Base-by-base conservation (phyloP, 345 rosid species). In the Pugionium dolabratum region DNA sequence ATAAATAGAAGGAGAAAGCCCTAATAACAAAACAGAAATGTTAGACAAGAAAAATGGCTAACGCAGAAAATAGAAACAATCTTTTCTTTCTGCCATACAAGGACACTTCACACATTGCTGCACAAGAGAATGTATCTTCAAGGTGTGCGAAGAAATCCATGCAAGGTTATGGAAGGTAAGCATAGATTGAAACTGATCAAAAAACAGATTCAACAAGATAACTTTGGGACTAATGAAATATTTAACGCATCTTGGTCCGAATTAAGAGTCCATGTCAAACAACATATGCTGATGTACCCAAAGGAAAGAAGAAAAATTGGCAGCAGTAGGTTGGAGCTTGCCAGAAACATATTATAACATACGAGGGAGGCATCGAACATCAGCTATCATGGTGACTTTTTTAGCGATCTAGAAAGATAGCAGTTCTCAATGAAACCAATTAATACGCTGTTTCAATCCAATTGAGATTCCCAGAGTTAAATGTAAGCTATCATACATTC, bases 301-400 rank as follows among this genome's bases (percentile, higher is more conserved):
- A 65, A 66, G 79, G 50, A 37, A 91, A 64, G 76, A 79, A 11
- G 73, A 59, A 72, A 73, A 75, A 52, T 83, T 79, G 52, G 80
- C 77, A 59, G 46, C 44, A 62, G 88, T 80, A 40, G 91, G 84
- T 50, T 67, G 77, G 44, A 90, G 82, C 79, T 77, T 78, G 56
- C 77, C 79, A 0, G 97, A 83, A 64, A 76, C 82, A 78, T 64
- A 18, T 55, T 83, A 77, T 60, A 90, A 61, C 87, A 51, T 60
- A 94, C 99, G 97, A 59, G 96, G 97, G 76, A 90, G 97, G 80
- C 97, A 88, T 11, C 92, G 86, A 75, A 90, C 83, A 77, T 90
- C 99, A 61, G 95, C 96, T 89, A 94, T 86, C 75, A 94, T 76
- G 90, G 79, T 44, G 89, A 84, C 60, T 69, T 64, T 40, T 63